phyloP scores from a whole-genome alignment of 2,329 filamentous ascomycete genomes.

The Juglanconis juglandina region DNA sequence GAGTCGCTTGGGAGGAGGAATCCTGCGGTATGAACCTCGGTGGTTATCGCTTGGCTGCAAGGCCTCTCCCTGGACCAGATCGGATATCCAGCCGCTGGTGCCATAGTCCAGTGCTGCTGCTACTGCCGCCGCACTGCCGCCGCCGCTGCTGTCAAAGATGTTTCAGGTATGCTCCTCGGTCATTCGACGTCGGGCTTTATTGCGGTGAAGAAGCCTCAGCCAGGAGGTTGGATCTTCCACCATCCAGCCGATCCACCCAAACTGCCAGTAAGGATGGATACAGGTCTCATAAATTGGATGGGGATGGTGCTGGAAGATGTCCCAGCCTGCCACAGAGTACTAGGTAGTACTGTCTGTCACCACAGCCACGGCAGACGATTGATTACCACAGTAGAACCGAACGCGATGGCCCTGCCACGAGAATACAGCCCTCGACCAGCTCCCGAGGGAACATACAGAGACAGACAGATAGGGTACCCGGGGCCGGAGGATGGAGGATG shows the following conservation, averaged over 20 bases:
- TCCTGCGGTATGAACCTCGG: background rate
- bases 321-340: background rate
- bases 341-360: background rate
- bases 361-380: background rate
- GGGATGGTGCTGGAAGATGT: background rate
- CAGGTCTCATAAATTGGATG: background rate
- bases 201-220: background rate
- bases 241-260: background rate
- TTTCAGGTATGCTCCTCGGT: conserved; percentile 2
- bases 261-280: background rate
- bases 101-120: background rate
- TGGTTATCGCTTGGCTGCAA: background rate
- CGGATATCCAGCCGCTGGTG: background rate
- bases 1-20: background rate
- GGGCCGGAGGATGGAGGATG: background rate
- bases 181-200: background rate
- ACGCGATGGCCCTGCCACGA: background rate
- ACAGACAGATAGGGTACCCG: background rate
- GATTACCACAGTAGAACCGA: background rate
- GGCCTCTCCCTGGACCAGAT: background rate
- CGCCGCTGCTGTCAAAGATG: background rate
- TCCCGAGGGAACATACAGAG: background rate
- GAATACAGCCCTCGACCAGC: background rate
- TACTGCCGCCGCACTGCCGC: background rate
- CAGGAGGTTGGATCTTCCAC: background rate